A percentile compares a stretch with the other conserved stretches of the same genome.
Evolutionary conservation across 2,329 filamentous ascomycete species (phyloP).

Genomic region (Purpureocillium takamizusanense): DNA sequence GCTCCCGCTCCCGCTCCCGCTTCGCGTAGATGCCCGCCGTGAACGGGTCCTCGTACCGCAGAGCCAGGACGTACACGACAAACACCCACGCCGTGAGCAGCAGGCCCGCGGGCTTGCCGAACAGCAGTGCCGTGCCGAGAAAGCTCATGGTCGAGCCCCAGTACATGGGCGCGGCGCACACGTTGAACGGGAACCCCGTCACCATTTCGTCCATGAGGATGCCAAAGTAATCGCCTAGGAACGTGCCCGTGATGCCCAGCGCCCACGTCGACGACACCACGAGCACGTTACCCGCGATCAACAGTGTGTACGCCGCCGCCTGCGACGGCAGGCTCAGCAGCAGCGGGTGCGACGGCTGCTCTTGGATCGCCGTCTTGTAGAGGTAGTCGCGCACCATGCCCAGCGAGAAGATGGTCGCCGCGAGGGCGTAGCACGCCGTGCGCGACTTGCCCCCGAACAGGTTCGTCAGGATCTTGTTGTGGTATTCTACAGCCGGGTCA

Average conservation of each 20-base stretch:
- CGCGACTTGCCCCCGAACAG: conserved; percentile 72
- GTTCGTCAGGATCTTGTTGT: conserved; percentile 79
- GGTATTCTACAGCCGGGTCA: conserved; percentile 55
- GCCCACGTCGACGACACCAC: conserved; percentile 86
- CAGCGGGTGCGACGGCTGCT: conserved; percentile 65
- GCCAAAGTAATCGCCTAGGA: conserved; percentile 96
- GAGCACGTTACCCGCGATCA: conserved; percentile 70
- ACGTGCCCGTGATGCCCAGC: conserved; percentile 89
- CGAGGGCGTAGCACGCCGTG: conserved; percentile 82
- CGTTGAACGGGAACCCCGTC: conserved; percentile 90
- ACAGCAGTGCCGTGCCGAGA: conserved; percentile 74
- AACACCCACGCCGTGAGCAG: conserved; percentile 68
- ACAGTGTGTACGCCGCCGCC: conserved; percentile 60
- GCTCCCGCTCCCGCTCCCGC: conserved; percentile 54
- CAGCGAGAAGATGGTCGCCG: conserved; percentile 80
- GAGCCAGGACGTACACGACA: conserved; percentile 68
- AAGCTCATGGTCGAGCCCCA: conserved; percentile 90
- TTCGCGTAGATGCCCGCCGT: conserved; percentile 89
- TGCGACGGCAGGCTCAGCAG: conserved; percentile 53
- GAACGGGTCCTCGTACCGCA: conserved; percentile 89
- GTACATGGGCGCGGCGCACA: conserved; percentile 92
- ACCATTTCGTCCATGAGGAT: conserved; percentile 95
- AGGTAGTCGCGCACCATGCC: conserved; percentile 82
- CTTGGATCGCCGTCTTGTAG: conserved; percentile 74
- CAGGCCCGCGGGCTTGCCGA: conserved; percentile 79